These are phyloP conservation scores for Stipa capillata DNA, from an alignment of 176 grass and related monocot species.

Conservation along the genomic window DNA sequence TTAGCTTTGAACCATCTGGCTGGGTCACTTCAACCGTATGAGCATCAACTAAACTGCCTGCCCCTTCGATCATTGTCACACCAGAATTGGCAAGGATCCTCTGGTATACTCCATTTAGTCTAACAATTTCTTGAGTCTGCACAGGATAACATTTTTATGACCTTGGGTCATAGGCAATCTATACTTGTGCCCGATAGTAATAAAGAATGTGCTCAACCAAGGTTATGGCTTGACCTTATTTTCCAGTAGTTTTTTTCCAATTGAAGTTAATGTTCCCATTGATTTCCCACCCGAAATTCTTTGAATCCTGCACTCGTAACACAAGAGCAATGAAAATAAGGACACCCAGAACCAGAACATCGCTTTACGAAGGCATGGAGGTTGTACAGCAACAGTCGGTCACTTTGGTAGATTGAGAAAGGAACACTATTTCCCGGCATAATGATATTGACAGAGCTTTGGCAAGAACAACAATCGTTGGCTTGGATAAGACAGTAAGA, in stretches of 20 bases:
- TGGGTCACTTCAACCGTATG: conserved; percentile 70
- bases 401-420: background rate
- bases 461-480: background rate
- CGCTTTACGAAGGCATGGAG: background rate
- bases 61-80: conserved; percentile 88
- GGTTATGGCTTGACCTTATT: conserved; percentile 53
- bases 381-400: background rate
- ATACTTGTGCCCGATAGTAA: background rate
- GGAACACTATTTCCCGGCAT: background rate
- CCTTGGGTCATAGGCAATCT: background rate
- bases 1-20: conserved; percentile 55
- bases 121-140: conserved; percentile 85
- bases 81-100: conserved; percentile 58
- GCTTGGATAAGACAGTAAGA: background rate
- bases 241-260: conserved; percentile 82
- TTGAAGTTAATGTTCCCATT: conserved; percentile 74
- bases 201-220: background rate
- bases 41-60: conserved; percentile 61
- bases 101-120: conserved; percentile 77
- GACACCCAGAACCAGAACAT: background rate
- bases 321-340: background rate
- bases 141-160: background rate
- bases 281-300: conserved; percentile 88
- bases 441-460: background rate
- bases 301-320: conserved; percentile 48